These are phyloP conservation scores for Chalaropsis thielavioides DNA, from an alignment of 2,329 filamentous ascomycete species.

Conservation along the genomic window DNA sequence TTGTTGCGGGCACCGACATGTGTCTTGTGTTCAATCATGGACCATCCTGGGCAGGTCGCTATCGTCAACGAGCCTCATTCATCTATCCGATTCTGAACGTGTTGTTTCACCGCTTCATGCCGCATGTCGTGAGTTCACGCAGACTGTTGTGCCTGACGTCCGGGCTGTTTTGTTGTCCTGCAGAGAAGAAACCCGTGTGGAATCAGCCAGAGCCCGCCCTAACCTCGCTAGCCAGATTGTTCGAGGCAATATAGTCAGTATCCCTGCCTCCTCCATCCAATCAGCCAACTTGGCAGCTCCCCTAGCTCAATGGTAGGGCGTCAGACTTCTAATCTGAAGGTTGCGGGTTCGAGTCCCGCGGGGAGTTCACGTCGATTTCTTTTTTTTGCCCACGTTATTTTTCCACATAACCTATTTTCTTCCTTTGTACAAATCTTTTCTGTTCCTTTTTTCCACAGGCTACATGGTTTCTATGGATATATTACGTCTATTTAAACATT, in stretches of 20 bases:
- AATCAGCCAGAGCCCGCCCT: not conserved
- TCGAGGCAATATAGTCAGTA: not conserved
- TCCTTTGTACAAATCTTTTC: too few species aligned
- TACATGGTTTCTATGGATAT: too few species aligned
- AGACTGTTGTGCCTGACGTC: not conserved
- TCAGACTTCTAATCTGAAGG: conserved; percentile 19
- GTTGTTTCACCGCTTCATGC: not conserved
- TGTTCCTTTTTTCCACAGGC: not conserved
- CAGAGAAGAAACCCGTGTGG: not conserved
- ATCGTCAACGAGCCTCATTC: not conserved
- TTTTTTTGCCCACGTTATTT: not conserved
- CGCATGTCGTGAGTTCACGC: not conserved
- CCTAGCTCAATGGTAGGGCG: conserved; percentile 18
- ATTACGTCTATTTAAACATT: too few species aligned
- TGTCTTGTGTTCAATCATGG: not conserved
- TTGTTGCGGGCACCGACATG: not conserved
- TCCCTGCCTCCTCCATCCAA: too few species aligned
- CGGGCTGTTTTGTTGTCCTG: not conserved
- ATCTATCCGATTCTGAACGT: not conserved
- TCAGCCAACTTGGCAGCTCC: not conserved
- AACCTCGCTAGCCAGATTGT: not conserved
- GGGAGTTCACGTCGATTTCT: conserved; percentile 3
- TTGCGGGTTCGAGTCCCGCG: conserved; percentile 18
- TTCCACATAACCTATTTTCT: not conserved
- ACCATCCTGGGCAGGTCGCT: too few species aligned